Evolutionary conservation across 768 basidiomycete genomes (phyloP).

Genomic region (Tremella yokohamensis): DNA sequence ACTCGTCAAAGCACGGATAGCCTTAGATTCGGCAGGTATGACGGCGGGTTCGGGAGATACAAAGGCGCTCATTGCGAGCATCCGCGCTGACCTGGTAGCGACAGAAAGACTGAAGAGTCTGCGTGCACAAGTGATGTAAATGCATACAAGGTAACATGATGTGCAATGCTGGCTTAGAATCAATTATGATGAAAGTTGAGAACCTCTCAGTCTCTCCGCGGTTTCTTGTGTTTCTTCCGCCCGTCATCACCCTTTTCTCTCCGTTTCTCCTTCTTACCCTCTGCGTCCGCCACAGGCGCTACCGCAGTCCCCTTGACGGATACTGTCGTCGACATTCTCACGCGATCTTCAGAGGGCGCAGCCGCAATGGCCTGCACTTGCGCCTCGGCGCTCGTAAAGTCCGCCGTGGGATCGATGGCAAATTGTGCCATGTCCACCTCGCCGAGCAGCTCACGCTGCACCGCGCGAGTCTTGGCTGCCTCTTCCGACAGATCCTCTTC

Average conservation of each 20-base stretch:
- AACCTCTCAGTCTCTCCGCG: too few relatives aligned
- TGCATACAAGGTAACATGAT: too few relatives aligned
- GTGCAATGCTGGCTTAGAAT: too few relatives aligned
- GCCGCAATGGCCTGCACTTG: conserved; percentile 61
- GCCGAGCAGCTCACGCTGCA: conserved; percentile 82
- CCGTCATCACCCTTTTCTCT: conserved; percentile 34
- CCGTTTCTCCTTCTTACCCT: conserved; percentile 57
- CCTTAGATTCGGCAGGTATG: conserved; percentile 7
- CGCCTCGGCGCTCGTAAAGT: conserved; percentile 72
- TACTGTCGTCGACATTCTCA: conserved; percentile 62
- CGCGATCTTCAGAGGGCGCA: conserved; percentile 52
- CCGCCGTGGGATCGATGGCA: conserved; percentile 65
- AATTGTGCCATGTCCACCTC: conserved; percentile 75
- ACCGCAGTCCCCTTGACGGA: conserved; percentile 60
- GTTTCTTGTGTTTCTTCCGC: conserved; percentile 28
- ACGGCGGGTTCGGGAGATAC: conserved; percentile 4
- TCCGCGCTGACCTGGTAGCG: conserved; percentile 28
- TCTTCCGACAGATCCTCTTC: conserved; percentile 47
- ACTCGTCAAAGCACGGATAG: conserved; percentile 17
- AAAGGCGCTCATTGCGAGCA: conserved; percentile 9
- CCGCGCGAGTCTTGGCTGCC: conserved; percentile 52
- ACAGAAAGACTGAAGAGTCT: conserved; percentile 28
- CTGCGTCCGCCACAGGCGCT: conserved; percentile 56
- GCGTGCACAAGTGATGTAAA: background rate
- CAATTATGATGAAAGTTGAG: too few relatives aligned